These are phyloP conservation scores for Sclerospora graminicola DNA, from an alignment of 352 stramenopile genomes.

Conservation along the genomic window DNA sequence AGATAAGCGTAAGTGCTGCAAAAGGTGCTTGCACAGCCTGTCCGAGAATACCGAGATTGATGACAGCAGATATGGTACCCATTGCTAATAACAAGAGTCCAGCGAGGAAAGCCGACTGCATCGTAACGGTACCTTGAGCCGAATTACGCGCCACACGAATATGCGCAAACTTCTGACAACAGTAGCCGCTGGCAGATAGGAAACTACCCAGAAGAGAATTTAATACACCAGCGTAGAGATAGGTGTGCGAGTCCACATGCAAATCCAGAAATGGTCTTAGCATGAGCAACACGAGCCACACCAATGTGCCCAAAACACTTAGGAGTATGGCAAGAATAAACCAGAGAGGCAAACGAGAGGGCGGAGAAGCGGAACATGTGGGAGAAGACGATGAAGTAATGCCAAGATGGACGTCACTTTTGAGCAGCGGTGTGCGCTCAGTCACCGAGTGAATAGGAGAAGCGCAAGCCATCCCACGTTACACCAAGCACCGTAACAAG, in stretches of 20 bases:
- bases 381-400: not conserved
- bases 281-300: conserved; percentile 45
- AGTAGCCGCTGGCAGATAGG: conserved; percentile 69
- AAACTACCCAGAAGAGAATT: conserved; percentile 72
- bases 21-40: conserved; percentile 75
- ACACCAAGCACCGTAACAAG: no score
- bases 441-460: conserved; percentile 2
- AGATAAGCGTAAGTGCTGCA: conserved; percentile 68
- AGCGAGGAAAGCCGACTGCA: conserved; percentile 46
- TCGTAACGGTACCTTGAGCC: conserved; percentile 43
- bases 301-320: conserved; percentile 32
- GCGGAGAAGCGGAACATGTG: not conserved
- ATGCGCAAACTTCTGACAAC: conserved; percentile 70
- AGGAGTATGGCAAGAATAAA: conserved; percentile 29
- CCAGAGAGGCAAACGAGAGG: conserved; percentile 35
- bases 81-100: conserved; percentile 51
- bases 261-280: conserved; percentile 27
- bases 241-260: conserved; percentile 16
- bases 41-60: conserved; percentile 65
- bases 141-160: conserved; percentile 36
- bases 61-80: conserved; percentile 56
- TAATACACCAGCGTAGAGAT: conserved; percentile 58
- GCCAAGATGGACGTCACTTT: conserved; percentile 7
- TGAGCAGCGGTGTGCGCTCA: conserved; percentile 24
- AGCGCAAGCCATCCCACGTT: no score